A percentile compares a stretch with the other conserved stretches of the same genome.
Conservation (phyloP, 192 early-diverging fungal species). For the Coemansia erecta region DNA sequence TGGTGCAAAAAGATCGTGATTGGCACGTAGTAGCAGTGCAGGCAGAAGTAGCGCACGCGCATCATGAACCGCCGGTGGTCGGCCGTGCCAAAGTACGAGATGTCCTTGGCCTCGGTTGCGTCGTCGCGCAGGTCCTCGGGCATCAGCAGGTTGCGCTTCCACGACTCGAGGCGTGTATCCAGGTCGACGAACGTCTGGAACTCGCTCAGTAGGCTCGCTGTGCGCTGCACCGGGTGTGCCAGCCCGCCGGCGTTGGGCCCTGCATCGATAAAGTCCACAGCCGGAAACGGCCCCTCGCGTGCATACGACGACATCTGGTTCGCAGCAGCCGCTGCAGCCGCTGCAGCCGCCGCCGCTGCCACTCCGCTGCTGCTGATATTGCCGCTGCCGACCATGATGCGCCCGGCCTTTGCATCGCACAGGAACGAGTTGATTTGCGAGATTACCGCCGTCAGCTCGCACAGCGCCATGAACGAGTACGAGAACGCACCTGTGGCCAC, state of each 20-base stretch:
- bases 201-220: conserved; percentile 34
- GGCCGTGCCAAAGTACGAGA: conserved; percentile 48
- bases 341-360: not conserved
- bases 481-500: conserved; percentile 54
- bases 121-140: conserved; percentile 53
- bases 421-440: conserved; percentile 42
- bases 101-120: conserved; percentile 35
- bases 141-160: conserved; percentile 37
- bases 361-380: not conserved
- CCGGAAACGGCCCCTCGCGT: conserved; percentile 38
- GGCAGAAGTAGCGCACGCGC: conserved; percentile 53
- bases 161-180: conserved; percentile 41
- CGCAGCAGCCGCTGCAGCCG: no score
- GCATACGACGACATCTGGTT: no score
- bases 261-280: conserved; percentile 34
- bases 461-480: conserved; percentile 54
- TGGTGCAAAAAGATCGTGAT: conserved; percentile 50
- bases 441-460: conserved; percentile 49
- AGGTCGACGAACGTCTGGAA: conserved; percentile 40
- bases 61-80: conserved; percentile 56
- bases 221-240: conserved; percentile 34
- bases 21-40: conserved; percentile 54
- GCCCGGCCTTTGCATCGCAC: conserved; percentile 44
- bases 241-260: conserved; percentile 14
- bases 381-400: conserved; percentile 2